Evolutionary conservation across 2,329 filamentous ascomycete species (phyloP), one percentile per base, ranked within the genome.

Genomic region (Aspergillus bombycis): DNA sequence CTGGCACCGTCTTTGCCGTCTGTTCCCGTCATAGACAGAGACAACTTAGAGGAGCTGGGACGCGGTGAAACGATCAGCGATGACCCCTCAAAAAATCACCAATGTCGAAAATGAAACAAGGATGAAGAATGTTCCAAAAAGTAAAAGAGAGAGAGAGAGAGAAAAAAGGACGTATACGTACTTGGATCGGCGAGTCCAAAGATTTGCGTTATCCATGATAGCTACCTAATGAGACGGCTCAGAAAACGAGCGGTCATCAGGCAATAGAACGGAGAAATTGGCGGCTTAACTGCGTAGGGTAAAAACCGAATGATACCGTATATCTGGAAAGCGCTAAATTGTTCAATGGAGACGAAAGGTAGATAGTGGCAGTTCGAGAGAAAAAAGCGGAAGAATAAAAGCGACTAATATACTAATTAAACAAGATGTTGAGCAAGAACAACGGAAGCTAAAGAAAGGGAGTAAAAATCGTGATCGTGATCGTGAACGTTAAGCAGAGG

Each of bases 1-100:
- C 82, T 84, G 78, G 76, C 82, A 77, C 77, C 84, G 69, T 85
- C 83, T 78, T 85, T 84, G 71, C 77, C 78, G 71, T 84, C 82
- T 67, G 81, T 72, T 75, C 87, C 86, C 75, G 88, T 83, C 77
- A 91, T 96, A 72, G 93, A 90, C 68, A 98, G 86, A 71, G 93
- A 96, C 80, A 97, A 91, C 84, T 96, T 98, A 86, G 88, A 92
- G 80, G 88, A 87, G 84, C 91, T 95, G 75, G 57, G 61, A 61
- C 41, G 38, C 19, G 34, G 45, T 30, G 26, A 14, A 34, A 43
- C 12, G 28, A 57, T 55, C 9, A 62, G 48, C 52, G 57, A 59
- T 62, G 53, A 68, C 71, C n/a, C 16, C 21, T 21, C 32, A 16
- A 41, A 36, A 8, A 5, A 32, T 43, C 8, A 38, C n/a, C 32